Evolutionary conservation across 2,329 filamentous ascomycete genomes (phyloP).

Genomic region (Penicillium polonicum): DNA sequence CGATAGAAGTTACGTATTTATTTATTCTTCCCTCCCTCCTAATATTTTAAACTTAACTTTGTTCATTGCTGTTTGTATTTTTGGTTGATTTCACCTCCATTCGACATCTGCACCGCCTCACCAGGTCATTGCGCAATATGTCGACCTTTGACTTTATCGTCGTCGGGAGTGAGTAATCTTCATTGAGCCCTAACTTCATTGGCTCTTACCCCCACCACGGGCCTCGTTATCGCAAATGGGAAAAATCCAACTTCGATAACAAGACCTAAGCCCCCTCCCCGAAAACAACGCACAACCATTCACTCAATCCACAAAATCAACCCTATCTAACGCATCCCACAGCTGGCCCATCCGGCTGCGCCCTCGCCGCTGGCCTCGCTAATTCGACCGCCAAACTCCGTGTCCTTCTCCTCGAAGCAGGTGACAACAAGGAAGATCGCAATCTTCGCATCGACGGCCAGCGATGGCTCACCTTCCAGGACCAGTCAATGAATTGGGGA

Average conservation of each 20-base stretch:
- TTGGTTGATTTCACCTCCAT: not conserved
- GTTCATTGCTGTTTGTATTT: not conserved
- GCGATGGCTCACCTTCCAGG: conserved; percentile 52
- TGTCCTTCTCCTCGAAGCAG: conserved; percentile 61
- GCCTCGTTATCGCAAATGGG: too few relatives aligned
- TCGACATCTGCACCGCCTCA: not conserved
- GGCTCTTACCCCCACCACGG: not conserved
- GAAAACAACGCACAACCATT: too few relatives aligned
- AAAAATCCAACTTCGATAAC: too few relatives aligned
- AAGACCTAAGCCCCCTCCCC: too few relatives aligned
- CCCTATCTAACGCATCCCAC: not conserved
- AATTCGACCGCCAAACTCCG: conserved; percentile 47
- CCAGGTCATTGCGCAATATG: conserved; percentile 1
- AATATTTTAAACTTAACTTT: not conserved
- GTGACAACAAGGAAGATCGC: conserved; percentile 49
- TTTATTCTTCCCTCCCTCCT: not conserved
- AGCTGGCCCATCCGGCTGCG: conserved; percentile 55
- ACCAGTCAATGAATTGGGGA: conserved; percentile 53
- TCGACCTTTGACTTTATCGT: conserved; percentile 19
- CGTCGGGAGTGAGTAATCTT: conserved; percentile 18
- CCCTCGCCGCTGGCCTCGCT: conserved; percentile 54
- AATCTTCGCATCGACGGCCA: conserved; percentile 52
- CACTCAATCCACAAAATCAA: too few relatives aligned
- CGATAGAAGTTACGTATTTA: conserved; percentile 1
- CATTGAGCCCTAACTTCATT: not conserved